Conservation (phyloP, 1,284 basidiomycete genomes). For the Austroboletus olivaceoglutinosus region DNA sequence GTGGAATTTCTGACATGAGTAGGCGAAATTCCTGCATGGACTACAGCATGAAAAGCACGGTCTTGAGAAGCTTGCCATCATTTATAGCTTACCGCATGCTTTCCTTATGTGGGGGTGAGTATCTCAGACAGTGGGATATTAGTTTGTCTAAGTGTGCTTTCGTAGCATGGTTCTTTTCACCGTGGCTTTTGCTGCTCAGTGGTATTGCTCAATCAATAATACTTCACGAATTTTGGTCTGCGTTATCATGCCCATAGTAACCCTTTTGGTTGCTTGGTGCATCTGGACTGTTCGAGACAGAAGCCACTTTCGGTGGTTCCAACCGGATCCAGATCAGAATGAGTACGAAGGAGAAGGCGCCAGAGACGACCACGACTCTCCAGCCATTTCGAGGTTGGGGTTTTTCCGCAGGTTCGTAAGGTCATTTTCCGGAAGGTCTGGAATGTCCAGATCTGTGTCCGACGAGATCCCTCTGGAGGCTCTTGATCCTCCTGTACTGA, state of each 20-base stretch:
- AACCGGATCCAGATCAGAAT: conserved; percentile 14
- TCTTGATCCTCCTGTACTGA: too few relatives aligned
- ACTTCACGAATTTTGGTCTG: conserved; percentile 6
- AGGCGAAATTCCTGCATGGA: conserved; percentile 31
- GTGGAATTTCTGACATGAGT: not conserved
- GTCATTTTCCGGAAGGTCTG: too few relatives aligned
- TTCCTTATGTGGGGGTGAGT: conserved; percentile 43
- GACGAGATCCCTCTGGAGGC: too few relatives aligned
- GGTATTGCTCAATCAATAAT: conserved; percentile 12
- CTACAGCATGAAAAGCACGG: conserved; percentile 28
- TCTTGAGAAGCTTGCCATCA: conserved; percentile 37
- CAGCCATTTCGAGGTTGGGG: too few relatives aligned
- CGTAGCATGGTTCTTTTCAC: conserved; percentile 32
- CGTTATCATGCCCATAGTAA: conserved; percentile 1
- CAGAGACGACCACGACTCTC: too few relatives aligned
- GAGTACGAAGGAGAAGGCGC: not conserved
- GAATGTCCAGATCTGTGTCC: too few relatives aligned
- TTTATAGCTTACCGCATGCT: conserved; percentile 39
- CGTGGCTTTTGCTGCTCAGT: conserved; percentile 28
- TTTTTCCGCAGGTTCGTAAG: too few relatives aligned
- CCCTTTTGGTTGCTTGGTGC: conserved; percentile 21
- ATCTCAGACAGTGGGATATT: too few relatives aligned
- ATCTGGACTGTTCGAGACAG: conserved; percentile 24
- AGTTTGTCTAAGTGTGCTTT: conserved; percentile 1
- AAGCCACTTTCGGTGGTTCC: conserved; percentile 26